phyloP scores from a whole-genome alignment of 2,329 filamentous ascomycete species.

The Ophiostoma tasmaniense region DNA sequence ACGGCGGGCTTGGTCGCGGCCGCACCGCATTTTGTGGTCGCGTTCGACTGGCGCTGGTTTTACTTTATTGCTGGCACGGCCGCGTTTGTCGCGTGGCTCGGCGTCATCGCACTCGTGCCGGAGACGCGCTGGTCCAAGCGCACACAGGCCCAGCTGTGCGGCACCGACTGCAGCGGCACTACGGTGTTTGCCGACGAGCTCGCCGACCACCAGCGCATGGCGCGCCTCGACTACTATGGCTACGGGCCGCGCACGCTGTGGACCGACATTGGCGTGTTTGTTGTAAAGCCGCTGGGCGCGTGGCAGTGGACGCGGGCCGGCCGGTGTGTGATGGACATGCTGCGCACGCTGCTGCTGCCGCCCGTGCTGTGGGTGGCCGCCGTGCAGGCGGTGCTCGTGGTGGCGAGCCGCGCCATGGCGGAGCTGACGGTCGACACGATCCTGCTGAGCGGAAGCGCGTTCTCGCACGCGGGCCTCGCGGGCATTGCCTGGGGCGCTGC shows the following conservation, averaged over 20 bases:
- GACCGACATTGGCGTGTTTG: slow-evolving; percentile 27
- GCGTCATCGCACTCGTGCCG: slow-evolving; percentile 28
- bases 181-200: slow-evolving; percentile 23
- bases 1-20: slow-evolving; percentile 26
- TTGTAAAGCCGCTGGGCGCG: slow-evolving; percentile 15
- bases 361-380: slow-evolving; percentile 11
- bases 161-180: neutral
- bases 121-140: slow-evolving; percentile 29
- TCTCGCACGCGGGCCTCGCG: neutral
- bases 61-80: slow-evolving; percentile 29
- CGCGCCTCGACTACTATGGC: slow-evolving; percentile 10
- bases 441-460: neutral
- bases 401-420: slow-evolving; percentile 6
- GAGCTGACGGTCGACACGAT: slow-evolving; percentile 1
- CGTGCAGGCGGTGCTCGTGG: slow-evolving; percentile 5
- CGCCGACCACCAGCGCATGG: slow-evolving; percentile 15
- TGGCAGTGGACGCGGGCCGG: slow-evolving; percentile 25
- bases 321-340: slow-evolving; percentile 19
- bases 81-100: slow-evolving; percentile 29
- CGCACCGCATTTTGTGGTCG: slow-evolving; percentile 26
- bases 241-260: slow-evolving; percentile 25
- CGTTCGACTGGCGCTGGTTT: slow-evolving; percentile 30
- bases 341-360: slow-evolving; percentile 24
- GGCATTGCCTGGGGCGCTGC: neutral
- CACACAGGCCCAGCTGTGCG: slow-evolving; percentile 25